Conservation (phyloP, 176 grass and related monocot genomes). For the Phragmites australis region DNA sequence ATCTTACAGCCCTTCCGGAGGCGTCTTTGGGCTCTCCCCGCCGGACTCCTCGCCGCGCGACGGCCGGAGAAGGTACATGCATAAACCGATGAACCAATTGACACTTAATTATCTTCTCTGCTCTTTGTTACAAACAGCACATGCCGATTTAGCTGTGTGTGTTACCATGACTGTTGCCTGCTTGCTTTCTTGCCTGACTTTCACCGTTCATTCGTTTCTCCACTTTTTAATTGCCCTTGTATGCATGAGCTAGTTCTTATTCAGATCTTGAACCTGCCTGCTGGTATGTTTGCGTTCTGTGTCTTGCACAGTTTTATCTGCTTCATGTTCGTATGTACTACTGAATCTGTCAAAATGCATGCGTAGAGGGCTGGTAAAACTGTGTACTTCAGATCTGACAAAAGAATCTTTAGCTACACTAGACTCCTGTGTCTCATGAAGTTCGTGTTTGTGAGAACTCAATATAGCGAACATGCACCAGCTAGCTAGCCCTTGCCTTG, state of each 20-base stretch:
- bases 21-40: constrained; percentile 29
- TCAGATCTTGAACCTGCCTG: constrained; percentile 22
- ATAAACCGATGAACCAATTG: background rate
- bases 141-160: background rate
- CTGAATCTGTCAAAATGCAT: constrained; percentile 14
- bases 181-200: background rate
- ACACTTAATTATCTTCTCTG: background rate
- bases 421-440: background rate
- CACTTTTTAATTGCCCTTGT: background rate
- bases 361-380: background rate
- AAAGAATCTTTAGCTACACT: background rate
- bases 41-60: constrained; percentile 40
- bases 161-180: background rate
- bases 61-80: constrained; percentile 44
- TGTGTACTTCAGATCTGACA: background rate
- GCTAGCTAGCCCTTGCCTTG: too few relatives aligned
- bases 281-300: background rate
- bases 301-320: background rate
- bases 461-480: too few relatives aligned
- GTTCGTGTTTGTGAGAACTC: background rate
- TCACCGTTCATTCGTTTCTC: background rate
- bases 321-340: background rate
- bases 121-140: background rate
- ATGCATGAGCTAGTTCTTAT: background rate
- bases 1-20: constrained; percentile 43